Evolutionary conservation across 2,329 filamentous ascomycete species (phyloP).

Genomic region (Alternaria infectoria): DNA sequence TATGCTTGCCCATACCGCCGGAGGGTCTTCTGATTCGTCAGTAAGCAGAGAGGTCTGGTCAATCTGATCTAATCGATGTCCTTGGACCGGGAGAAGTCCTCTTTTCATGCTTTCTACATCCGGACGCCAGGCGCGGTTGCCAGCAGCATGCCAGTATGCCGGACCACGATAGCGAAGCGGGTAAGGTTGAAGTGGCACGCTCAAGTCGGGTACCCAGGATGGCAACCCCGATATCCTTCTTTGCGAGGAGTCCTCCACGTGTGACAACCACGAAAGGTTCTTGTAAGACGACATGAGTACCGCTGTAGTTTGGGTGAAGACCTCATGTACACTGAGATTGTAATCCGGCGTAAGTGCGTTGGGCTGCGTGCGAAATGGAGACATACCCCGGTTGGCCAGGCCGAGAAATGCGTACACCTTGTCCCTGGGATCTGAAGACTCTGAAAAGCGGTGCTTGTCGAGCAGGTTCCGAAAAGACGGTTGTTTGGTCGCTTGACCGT

Average conservation of each 20-base stretch:
- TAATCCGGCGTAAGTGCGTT: conserved; percentile 26
- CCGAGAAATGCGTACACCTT: conserved; percentile 40
- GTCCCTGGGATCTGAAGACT: conserved; percentile 36
- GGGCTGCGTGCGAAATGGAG: conserved; percentile 27
- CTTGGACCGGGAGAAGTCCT: neutral
- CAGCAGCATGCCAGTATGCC: conserved; percentile 22
- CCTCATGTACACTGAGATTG: conserved; percentile 25
- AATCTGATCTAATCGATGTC: neutral
- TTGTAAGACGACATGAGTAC: conserved; percentile 23
- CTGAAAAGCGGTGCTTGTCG: conserved; percentile 31
- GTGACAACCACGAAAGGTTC: conserved; percentile 30
- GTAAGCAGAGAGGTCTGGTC: neutral
- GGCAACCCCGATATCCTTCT: conserved; percentile 23
- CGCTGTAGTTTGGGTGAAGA: conserved; percentile 24
- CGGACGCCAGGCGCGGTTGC: conserved; percentile 13
- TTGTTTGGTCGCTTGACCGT: neutral
- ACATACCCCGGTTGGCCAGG: conserved; percentile 22
- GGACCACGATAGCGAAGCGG: conserved; percentile 30
- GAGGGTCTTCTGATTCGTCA: neutral
- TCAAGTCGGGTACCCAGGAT: conserved; percentile 38
- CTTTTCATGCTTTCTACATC: neutral
- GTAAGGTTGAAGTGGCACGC: conserved; percentile 28
- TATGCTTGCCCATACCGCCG: neutral
- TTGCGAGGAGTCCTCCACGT: conserved; percentile 29
- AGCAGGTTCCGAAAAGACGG: conserved; percentile 28